These are phyloP conservation scores for Stenocarpella maydis DNA, from an alignment of 2,329 filamentous ascomycete genomes.

Conservation along the genomic window DNA sequence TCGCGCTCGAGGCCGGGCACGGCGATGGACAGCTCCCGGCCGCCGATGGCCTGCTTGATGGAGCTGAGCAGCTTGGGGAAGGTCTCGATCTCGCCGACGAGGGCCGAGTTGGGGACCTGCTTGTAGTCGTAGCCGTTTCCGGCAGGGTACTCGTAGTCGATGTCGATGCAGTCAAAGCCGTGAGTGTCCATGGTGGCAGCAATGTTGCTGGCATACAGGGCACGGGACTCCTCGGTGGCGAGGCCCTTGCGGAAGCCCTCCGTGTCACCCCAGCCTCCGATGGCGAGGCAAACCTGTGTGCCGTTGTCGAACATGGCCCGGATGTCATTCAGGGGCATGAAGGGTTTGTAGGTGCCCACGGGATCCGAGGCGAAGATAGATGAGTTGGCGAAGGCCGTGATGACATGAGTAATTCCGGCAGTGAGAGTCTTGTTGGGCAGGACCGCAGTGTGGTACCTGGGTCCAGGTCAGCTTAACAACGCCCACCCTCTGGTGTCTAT, in stretches of 20 bases:
- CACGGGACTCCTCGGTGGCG: slow-evolving; percentile 55
- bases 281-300: slow-evolving; percentile 68
- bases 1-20: slow-evolving; percentile 71
- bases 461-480: neutral
- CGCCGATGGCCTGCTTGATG: slow-evolving; percentile 65
- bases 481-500: too few relatives aligned
- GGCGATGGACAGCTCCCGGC: slow-evolving; percentile 72
- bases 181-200: slow-evolving; percentile 59
- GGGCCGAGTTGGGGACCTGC: slow-evolving; percentile 65
- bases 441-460: slow-evolving; percentile 29
- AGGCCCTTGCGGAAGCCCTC: slow-evolving; percentile 61
- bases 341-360: slow-evolving; percentile 57
- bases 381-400: slow-evolving; percentile 62
- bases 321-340: slow-evolving; percentile 59
- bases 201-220: slow-evolving; percentile 65
- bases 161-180: slow-evolving; percentile 68
- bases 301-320: slow-evolving; percentile 60
- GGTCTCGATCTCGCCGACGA: slow-evolving; percentile 67
- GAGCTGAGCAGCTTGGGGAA: slow-evolving; percentile 69
- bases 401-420: slow-evolving; percentile 60
- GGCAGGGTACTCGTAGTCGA: slow-evolving; percentile 73
- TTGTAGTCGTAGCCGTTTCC: slow-evolving; percentile 79
- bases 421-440: slow-evolving; percentile 42
- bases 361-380: slow-evolving; percentile 57
- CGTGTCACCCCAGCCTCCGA: slow-evolving; percentile 73